Evolutionary conservation across 1,284 basidiomycete species (phyloP).

Genomic region (Apiotrichum gamsii): DNA sequence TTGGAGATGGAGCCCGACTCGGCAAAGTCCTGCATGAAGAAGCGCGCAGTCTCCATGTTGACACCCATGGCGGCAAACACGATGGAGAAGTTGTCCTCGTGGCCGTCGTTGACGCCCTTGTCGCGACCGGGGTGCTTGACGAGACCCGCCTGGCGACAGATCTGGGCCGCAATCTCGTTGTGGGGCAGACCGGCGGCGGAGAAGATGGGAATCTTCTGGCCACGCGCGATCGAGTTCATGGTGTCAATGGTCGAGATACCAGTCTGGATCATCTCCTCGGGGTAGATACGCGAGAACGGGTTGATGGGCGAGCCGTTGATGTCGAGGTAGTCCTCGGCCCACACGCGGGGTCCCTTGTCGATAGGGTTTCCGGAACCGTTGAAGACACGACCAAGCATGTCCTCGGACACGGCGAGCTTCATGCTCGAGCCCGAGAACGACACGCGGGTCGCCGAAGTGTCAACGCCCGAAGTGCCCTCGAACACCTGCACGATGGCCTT

Average conservation of each 20-base stretch:
- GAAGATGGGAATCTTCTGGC: conserved; percentile 99
- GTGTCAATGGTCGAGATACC: conserved; percentile 98
- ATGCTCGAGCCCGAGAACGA: conserved; percentile 97
- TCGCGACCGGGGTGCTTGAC: conserved; percentile 75
- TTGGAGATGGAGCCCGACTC: conserved; percentile 97
- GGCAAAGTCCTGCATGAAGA: conserved; percentile 99
- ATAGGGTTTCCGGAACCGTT: conserved; percentile 98
- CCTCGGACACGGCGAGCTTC: conserved; percentile 99
- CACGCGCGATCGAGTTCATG: conserved; percentile 99
- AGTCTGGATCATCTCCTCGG: conserved; percentile 99
- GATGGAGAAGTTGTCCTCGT: conserved; percentile 99
- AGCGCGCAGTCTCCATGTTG: conserved; percentile 99
- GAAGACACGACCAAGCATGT: conserved; percentile 99
- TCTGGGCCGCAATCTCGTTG: conserved; percentile 99
- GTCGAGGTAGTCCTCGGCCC: conserved; percentile 98
- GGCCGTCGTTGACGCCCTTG: conserved; percentile 96
- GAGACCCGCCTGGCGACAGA: conserved; percentile 96
- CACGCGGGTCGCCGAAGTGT: conserved; percentile 88
- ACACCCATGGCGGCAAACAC: conserved; percentile 99
- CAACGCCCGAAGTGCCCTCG: conserved; percentile 95
- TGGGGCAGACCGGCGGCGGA: conserved; percentile 95
- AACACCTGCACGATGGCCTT: conserved; percentile 99
- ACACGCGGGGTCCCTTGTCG: conserved; percentile 97
- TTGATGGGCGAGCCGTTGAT: conserved; percentile 99
- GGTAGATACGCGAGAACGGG: conserved; percentile 98